These are phyloP conservation scores for Strigomonas culicis DNA, from an alignment of 208 protist species.

Conservation along the genomic window DNA sequence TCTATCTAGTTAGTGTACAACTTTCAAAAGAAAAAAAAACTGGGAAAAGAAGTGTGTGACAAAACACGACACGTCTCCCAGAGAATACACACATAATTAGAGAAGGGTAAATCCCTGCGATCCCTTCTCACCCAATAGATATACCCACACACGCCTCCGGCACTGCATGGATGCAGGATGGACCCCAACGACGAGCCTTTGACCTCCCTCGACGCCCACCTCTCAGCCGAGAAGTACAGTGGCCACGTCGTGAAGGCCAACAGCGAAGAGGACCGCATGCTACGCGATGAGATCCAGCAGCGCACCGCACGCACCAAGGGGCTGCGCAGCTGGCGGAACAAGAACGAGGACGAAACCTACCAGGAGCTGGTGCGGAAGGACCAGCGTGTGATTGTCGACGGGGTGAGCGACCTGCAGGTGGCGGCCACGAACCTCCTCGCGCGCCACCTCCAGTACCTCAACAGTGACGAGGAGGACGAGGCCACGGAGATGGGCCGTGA, in stretches of 20 bases:
- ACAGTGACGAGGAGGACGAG: background rate
- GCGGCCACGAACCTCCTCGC: constrained; percentile 21
- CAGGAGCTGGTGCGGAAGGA: constrained; percentile 14
- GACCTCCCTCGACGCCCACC: background rate
- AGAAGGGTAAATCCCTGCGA: background rate
- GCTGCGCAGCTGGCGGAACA: background rate
- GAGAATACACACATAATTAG: background rate
- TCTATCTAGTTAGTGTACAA: background rate
- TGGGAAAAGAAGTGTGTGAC: background rate
- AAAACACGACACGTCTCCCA: background rate
- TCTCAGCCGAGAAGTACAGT: background rate
- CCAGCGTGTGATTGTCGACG: constrained; percentile 18
- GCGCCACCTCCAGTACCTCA: constrained; percentile 16
- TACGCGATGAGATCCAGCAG: background rate
- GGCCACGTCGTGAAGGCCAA: background rate
- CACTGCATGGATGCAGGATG: constrained; percentile 1
- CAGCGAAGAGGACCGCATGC: background rate
- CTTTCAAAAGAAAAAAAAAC: background rate
- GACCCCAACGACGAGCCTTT: background rate
- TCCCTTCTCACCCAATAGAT: too few relatives aligned
- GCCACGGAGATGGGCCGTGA: background rate
- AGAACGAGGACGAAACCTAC: constrained; percentile 8
- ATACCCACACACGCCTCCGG: too few relatives aligned
- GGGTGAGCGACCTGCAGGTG: constrained; percentile 24
- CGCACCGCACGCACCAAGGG: background rate